These are phyloP conservation scores for Penicillium sp. DNA, from an alignment of 2,329 filamentous ascomycete species.

Conservation along the genomic window DNA sequence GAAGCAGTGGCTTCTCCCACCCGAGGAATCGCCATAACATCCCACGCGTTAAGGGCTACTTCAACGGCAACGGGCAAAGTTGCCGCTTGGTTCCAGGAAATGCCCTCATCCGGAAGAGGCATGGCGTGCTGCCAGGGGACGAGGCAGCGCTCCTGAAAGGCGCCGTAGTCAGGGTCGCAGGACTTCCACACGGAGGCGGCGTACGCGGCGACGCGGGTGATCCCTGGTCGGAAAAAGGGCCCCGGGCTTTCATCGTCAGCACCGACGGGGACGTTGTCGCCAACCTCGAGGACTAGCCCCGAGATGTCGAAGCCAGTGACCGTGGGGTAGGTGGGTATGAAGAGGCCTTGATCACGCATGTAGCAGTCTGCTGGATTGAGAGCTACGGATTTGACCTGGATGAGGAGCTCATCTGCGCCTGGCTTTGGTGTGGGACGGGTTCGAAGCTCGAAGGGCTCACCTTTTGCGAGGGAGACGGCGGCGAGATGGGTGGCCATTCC, in stretches of 20 bases:
- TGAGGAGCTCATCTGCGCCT: slow-evolving; percentile 47
- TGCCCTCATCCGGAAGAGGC: slow-evolving; percentile 29
- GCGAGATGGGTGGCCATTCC: slow-evolving; percentile 42
- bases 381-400: slow-evolving; percentile 48
- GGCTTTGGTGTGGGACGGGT: slow-evolving; percentile 44
- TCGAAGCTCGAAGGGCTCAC: slow-evolving; percentile 37
- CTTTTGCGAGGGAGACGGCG: slow-evolving; percentile 36
- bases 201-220: slow-evolving; percentile 42
- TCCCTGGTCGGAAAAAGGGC: slow-evolving; percentile 28
- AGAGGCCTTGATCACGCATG: slow-evolving; percentile 45
- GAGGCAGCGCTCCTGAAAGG: slow-evolving; percentile 45
- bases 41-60: slow-evolving; percentile 41
- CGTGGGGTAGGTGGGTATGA: slow-evolving; percentile 42
- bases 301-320: slow-evolving; percentile 40
- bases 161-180: slow-evolving; percentile 47
- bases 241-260: slow-evolving; percentile 5
- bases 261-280: slow-evolving; percentile 35
- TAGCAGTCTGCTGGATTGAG: slow-evolving; percentile 48
- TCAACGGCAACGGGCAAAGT: slow-evolving; percentile 40
- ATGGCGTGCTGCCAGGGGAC: slow-evolving; percentile 43
- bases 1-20: slow-evolving; percentile 10
- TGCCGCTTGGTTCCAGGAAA: slow-evolving; percentile 43
- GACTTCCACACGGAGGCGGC: slow-evolving; percentile 42
- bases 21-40: slow-evolving; percentile 34
- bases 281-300: slow-evolving; percentile 44